Evolutionary conservation across 2,329 filamentous ascomycete species (phyloP).

Genomic region (Colletotrichum phormii): DNA sequence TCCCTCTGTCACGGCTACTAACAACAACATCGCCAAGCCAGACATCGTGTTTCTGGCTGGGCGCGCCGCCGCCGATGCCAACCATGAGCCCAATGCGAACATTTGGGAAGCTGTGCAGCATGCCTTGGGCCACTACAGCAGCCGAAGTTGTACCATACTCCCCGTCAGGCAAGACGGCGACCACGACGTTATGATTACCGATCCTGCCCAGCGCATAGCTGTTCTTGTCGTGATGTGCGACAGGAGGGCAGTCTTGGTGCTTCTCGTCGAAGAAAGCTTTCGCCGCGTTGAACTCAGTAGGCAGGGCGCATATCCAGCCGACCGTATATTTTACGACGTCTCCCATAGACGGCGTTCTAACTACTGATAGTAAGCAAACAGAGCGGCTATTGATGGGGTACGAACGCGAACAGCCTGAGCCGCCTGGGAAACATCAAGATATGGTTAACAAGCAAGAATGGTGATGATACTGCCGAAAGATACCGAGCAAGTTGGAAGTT

Average conservation of each 20-base stretch:
- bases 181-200: constrained; percentile 38
- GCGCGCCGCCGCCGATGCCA: constrained; percentile 50
- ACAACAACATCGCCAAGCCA: constrained; percentile 40
- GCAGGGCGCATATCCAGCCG: constrained; percentile 31
- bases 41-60: constrained; percentile 48
- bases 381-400: too few relatives aligned
- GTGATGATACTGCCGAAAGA: too few relatives aligned
- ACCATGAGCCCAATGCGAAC: constrained; percentile 47
- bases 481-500: too few relatives aligned
- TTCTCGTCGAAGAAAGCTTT: constrained; percentile 17
- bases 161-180: constrained; percentile 36
- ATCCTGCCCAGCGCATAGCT: constrained; percentile 37
- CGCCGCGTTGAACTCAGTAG: constrained; percentile 8
- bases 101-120: constrained; percentile 45
- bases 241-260: background rate
- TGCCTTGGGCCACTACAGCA: constrained; percentile 41
- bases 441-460: too few relatives aligned
- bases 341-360: too few relatives aligned
- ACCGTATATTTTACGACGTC: constrained; percentile 23
- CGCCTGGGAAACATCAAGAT: too few relatives aligned
- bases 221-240: constrained; percentile 31
- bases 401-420: too few relatives aligned
- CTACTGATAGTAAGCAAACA: too few relatives aligned
- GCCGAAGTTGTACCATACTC: constrained; percentile 34
- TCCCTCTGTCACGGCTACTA: constrained; percentile 1